A percentile compares a stretch with the other conserved stretches of the same genome.
These are phyloP conservation scores for Haematococcus lacustris DNA, from an alignment of 139 green algal species.

Conservation along the genomic window DNA sequence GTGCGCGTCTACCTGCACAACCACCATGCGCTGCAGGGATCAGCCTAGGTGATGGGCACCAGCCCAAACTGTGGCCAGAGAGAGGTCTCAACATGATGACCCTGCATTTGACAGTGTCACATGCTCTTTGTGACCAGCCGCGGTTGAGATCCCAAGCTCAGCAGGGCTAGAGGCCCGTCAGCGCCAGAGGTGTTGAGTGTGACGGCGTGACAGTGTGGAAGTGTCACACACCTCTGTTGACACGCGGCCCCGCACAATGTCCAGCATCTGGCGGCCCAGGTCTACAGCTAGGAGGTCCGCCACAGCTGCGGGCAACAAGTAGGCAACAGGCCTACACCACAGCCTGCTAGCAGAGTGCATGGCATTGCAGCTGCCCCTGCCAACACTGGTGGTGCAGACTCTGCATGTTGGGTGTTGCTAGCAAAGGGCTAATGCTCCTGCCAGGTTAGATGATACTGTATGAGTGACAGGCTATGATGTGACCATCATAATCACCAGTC, in stretches of 20 bases:
- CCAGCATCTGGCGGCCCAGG: slow-evolving; percentile 67
- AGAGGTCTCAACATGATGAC: not conserved
- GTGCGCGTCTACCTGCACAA: slow-evolving; percentile 59
- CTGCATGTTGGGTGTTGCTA: not conserved
- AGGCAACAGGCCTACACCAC: not conserved
- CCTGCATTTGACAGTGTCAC: no score
- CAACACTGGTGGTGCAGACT: not conserved
- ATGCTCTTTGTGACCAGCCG: no score
- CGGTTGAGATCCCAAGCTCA: no score
- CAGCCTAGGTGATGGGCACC: no score
- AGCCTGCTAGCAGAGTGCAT: not conserved
- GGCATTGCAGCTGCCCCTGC: not conserved
- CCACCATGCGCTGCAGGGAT: no score
- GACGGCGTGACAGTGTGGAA: no score
- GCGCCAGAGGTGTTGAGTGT: no score
- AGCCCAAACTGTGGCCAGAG: no score
- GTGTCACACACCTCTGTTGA: slow-evolving; percentile 77
- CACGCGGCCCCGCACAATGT: slow-evolving; percentile 71
- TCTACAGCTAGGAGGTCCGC: slow-evolving; percentile 70
- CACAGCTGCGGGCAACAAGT: slow-evolving; percentile 35
- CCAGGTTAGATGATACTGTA: not conserved
- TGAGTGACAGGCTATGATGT: not conserved
- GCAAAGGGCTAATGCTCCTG: not conserved
- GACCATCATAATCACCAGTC: not conserved
- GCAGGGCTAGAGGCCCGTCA: no score